Base-by-base conservation (phyloP, 768 basidiomycete genomes). In the Sistotremastrum suecicum region DNA sequence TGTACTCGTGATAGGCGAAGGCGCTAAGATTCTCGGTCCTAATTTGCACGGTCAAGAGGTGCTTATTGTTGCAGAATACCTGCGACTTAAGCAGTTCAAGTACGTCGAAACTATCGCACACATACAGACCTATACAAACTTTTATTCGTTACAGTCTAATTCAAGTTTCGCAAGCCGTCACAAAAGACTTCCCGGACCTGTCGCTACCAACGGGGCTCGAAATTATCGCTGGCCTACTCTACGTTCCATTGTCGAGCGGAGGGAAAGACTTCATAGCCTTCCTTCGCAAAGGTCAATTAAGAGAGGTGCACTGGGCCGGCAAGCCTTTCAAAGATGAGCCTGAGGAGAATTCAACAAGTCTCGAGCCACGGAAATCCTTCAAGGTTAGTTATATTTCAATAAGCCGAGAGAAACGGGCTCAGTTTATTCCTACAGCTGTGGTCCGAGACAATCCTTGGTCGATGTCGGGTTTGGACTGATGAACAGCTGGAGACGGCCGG, bases 231-330 rank as follows among this genome's bases (percentile, higher is more conserved):
- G 84, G 86, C 3, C 54, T 86, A 43, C 72, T 90, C 2, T 79
- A 75, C 53, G 79, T 88, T 0, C 85, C 86, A 1, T 64, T 88
- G 2, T 84, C 83, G 0, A 68, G 67, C 37, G 73, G 71, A 7
- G 84, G 85, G 1, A 71, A 75, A 37, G 85, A 90, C 56, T 88
- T 88, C 54, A 84, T 90, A 48, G 80, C 78, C 9, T 80, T 90
- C 54, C 61, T 87, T 32, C 72, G 85, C n/a, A 77, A 75, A 50
- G 83, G 84, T 3, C 83, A 87, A 60, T 66, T 67, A 28, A 68
- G 70, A n/a, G 67, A 80, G 47, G 76, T 86, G 1, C 70, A 74
- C 43, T 86, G 85, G 84, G 87, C 85, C 0, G 87, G 86, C 0
- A 77, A 76, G 50, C 83, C 85, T 0, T 70, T 72, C 62, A 71